Conservation (phyloP, 2,329 filamentous ascomycete species). For the Aureobasidium sp. region DNA sequence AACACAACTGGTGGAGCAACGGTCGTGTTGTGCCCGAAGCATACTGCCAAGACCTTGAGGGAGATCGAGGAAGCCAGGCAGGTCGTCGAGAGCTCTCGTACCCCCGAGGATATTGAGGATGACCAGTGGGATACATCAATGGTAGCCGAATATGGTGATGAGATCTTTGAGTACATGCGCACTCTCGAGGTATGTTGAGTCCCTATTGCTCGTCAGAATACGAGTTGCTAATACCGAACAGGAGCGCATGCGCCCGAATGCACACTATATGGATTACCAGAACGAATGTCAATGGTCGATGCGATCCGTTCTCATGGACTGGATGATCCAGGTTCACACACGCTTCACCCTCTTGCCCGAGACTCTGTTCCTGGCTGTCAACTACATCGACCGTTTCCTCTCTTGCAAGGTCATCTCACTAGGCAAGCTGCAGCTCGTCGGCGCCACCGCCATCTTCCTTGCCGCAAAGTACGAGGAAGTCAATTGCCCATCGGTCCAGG, state of each 20-base stretch:
- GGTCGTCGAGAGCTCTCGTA: constrained; percentile 58
- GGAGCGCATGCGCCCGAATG: constrained; percentile 77
- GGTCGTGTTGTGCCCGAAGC: constrained; percentile 61
- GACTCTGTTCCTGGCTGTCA: constrained; percentile 88
- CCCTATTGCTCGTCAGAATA: neutral
- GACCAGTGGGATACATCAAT: constrained; percentile 92
- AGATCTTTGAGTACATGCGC: constrained; percentile 90
- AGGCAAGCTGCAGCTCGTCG: constrained; percentile 89
- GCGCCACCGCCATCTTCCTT: constrained; percentile 89
- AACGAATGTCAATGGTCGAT: constrained; percentile 99
- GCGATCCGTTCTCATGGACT: constrained; percentile 95
- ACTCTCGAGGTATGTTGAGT: constrained; percentile 62
- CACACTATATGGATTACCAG: constrained; percentile 94
- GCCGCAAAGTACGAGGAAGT: constrained; percentile 99
- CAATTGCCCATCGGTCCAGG: constrained; percentile 87
- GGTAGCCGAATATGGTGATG: constrained; percentile 93
- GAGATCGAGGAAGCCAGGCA: constrained; percentile 63
- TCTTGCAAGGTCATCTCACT: constrained; percentile 91
- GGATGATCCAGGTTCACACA: constrained; percentile 91
- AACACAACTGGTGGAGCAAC: constrained; percentile 59
- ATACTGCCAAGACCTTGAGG: constrained; percentile 58
- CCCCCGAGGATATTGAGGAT: constrained; percentile 71
- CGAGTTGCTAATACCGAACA: constrained; percentile 18
- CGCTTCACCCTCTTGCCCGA: constrained; percentile 88
- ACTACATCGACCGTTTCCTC: constrained; percentile 95